Evolutionary conservation across 1,284 basidiomycete genomes (phyloP).

Genomic region (Fomitopsis betulina): DNA sequence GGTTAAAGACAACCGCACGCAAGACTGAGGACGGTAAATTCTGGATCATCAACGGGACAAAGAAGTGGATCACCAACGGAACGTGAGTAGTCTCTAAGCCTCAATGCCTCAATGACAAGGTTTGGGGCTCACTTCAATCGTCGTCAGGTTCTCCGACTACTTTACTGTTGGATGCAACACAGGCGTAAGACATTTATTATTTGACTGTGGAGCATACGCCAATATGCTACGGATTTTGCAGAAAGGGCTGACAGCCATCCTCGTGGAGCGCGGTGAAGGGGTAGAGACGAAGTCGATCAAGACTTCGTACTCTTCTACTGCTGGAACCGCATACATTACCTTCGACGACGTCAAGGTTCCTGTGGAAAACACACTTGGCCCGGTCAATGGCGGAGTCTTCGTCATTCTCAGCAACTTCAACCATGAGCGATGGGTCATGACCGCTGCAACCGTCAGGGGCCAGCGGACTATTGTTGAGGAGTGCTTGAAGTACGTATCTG

Average conservation of each 20-base stretch:
- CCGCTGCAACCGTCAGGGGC: conserved; percentile 49
- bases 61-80: conserved; percentile 87
- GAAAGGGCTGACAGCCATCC: conserved; percentile 79
- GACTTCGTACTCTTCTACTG: conserved; percentile 74
- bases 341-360: conserved; percentile 88
- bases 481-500: conserved; percentile 49
- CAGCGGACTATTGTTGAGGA: conserved; percentile 65
- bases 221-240: conserved; percentile 29
- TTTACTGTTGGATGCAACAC: conserved; percentile 65
- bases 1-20: conserved; percentile 75
- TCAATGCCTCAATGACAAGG: not conserved
- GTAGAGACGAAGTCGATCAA: conserved; percentile 86
- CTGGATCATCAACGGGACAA: conserved; percentile 84
- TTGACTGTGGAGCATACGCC: not conserved
- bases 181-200: conserved; percentile 31
- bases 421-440: conserved; percentile 74
- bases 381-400: conserved; percentile 77
- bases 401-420: conserved; percentile 78
- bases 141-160: conserved; percentile 30
- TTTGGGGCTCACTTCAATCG: too few species aligned
- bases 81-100: conserved; percentile 32
- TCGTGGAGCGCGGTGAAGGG: conserved; percentile 73
- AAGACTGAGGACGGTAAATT: conserved; percentile 81
- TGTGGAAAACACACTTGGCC: conserved; percentile 81
- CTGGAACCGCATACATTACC: conserved; percentile 84